Percentiles rank a stretch among this genome's conserved stretches.
phyloP scores from a whole-genome alignment of 2,329 filamentous ascomycete genomes.

The Neofusicoccum umdonicola region DNA sequence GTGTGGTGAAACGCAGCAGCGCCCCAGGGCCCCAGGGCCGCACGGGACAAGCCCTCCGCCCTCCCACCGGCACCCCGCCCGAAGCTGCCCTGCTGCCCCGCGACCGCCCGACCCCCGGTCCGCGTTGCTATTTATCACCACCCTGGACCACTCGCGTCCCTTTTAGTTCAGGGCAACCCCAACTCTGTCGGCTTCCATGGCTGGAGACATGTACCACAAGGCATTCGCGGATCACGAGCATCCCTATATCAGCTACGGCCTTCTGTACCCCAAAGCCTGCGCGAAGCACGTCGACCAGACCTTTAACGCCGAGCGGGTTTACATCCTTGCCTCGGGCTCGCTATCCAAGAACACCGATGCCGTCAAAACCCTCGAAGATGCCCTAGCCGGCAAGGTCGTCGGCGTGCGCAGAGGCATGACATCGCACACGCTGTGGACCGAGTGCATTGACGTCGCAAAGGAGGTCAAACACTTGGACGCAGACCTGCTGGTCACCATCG shows the following conservation, averaged over 20 bases:
- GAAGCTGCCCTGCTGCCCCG: neutral
- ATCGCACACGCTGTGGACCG: slow-evolving; percentile 54
- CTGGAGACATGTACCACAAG: neutral
- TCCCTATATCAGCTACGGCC: slow-evolving; percentile 49
- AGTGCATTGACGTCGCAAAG: slow-evolving; percentile 49
- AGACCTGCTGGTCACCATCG: slow-evolving; percentile 55
- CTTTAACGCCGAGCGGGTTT: slow-evolving; percentile 48
- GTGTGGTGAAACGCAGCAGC: slow-evolving; percentile 7
- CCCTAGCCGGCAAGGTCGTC: slow-evolving; percentile 44
- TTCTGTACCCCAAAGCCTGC: slow-evolving; percentile 46
- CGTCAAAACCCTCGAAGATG: slow-evolving; percentile 41
- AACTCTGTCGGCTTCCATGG: neutral
- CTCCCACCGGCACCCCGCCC: slow-evolving; percentile 4
- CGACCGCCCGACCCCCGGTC: neutral
- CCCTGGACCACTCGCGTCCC: neutral
- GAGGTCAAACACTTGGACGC: slow-evolving; percentile 40
- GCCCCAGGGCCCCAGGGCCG: neutral
- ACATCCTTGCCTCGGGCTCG: slow-evolving; percentile 52
- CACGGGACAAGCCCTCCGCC: neutral
- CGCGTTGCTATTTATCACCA: neutral
- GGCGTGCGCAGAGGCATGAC: slow-evolving; percentile 52
- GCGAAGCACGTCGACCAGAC: slow-evolving; percentile 45
- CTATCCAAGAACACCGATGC: slow-evolving; percentile 48
- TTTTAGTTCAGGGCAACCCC: neutral
- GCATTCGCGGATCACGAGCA: slow-evolving; percentile 19